Evolutionary conservation across 495 filamentous ascomycete species (phyloP), one percentile per base, ranked within the genome.

Genomic region (Copromyces sp.): DNA sequence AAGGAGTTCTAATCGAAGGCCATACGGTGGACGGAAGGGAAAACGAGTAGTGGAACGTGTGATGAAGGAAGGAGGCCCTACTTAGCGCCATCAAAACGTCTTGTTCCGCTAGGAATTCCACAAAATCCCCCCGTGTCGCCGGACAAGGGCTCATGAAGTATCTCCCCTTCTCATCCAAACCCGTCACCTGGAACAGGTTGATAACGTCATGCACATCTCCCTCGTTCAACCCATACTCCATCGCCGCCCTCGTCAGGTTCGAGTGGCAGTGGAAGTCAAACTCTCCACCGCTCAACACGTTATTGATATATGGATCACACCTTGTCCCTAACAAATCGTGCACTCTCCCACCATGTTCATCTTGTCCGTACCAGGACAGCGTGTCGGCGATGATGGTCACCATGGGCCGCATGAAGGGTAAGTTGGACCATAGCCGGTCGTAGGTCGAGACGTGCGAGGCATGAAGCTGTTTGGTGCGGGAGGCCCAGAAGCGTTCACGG

Each of bases 181-280:
- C 91, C 0, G 92, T 94, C 35, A 93, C 91, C 77, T 94, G 91
- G 75, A 95, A 94, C 32, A 94, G 85, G 78, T 94, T 94, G 70
- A 94, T 81, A 2, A 94, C 53, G 81, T 94, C 91, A 74, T 94
- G 92, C 12, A 94, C 87, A 81, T 94, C 91, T 59, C 86, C 81
- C 78, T 94, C 92, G 11, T 84, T 87, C 69, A 94, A 75, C 0
- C 90, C 91, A 77, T 86, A 89, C 0, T 89, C 89, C 1, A 89
- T 76, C 38, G 94, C 86, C 0, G 92, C 90, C 3, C 92, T 88
- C 6, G 88, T 89, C 24, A 95, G 86, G 74, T 95, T 95, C 24
- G 90, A 93, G 77, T 93, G 92, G 80, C 92, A 94, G 77, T 94
- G 91, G 79, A 88, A 94, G 75, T 94, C 91, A 75, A 91, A 94